Percentiles rank a stretch among this genome's conserved stretches.
Evolutionary conservation across 257 asterid species (phyloP).

Genomic region (Linderniella brevidens): DNA sequence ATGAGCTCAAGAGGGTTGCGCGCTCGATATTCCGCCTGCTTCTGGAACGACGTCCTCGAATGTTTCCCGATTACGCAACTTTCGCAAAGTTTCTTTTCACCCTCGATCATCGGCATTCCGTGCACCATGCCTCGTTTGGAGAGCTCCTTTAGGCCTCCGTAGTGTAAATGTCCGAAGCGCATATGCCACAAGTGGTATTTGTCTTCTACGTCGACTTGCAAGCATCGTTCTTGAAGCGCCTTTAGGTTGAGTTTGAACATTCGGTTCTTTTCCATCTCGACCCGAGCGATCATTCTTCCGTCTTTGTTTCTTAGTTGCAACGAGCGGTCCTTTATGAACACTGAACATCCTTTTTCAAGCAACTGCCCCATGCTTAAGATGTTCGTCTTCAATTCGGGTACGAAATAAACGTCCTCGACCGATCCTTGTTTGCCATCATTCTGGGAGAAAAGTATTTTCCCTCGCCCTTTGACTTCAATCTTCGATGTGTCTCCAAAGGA

Average conservation of each 20-base stretch:
- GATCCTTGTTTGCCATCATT: constrained; percentile 1
- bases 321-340: neutral
- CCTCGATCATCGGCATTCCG: too few relatives aligned
- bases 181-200: neutral
- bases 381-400: neutral
- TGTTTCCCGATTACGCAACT: too few relatives aligned
- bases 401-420: constrained; percentile 1
- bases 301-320: neutral
- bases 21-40: neutral
- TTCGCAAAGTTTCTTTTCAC: too few relatives aligned
- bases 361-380: too few relatives aligned
- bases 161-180: neutral
- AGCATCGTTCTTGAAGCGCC: neutral
- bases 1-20: neutral
- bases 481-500: constrained; percentile 1
- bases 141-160: neutral
- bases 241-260: neutral
- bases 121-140: too few relatives aligned
- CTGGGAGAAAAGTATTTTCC: neutral
- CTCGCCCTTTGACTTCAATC: constrained; percentile 4
- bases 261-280: neutral
- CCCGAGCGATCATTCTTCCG: neutral
- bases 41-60: neutral
- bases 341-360: neutral
- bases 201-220: neutral